A percentile compares a stretch with the other conserved stretches of the same genome.
Conservation (phyloP, 2,329 filamentous ascomycete species). For the Bipolaris sorokiniana region DNA sequence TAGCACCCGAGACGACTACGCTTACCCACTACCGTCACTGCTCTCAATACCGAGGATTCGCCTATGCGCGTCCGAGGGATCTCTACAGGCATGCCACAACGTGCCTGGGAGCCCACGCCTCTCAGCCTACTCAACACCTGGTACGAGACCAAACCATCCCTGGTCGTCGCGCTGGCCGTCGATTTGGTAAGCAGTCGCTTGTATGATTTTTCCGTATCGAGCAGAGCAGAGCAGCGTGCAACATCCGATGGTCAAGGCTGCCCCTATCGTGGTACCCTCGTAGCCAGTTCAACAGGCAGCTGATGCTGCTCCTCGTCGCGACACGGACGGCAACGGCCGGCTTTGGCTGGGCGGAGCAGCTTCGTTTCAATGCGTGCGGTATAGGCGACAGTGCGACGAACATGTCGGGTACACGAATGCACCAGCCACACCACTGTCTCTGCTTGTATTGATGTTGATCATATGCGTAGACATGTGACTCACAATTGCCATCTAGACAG, state of each 20-base stretch:
- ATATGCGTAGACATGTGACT: slow-evolving; percentile 28
- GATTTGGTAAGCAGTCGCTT: slow-evolving; percentile 3
- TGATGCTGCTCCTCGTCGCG: background rate
- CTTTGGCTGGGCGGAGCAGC: slow-evolving; percentile 10
- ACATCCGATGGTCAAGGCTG: slow-evolving; percentile 4
- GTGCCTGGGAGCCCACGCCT: slow-evolving; percentile 10
- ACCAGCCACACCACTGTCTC: slow-evolving; percentile 28
- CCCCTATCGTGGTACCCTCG: slow-evolving; percentile 2
- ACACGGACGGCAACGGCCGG: slow-evolving; percentile 1
- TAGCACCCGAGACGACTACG: slow-evolving; percentile 29
- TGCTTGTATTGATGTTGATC: slow-evolving; percentile 13
- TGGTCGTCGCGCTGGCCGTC: slow-evolving; percentile 2
- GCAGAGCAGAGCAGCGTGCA: slow-evolving; percentile 1
- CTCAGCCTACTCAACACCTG: background rate
- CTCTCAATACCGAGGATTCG: slow-evolving; percentile 32
- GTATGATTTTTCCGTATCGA: no score
- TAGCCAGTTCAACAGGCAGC: background rate
- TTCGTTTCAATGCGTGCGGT: slow-evolving; percentile 8
- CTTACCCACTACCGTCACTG: slow-evolving; percentile 7
- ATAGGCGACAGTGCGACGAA: slow-evolving; percentile 8
- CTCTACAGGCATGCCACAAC: slow-evolving; percentile 17
- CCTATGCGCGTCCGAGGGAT: slow-evolving; percentile 13
- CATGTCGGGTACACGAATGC: slow-evolving; percentile 6
- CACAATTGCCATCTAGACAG: slow-evolving; percentile 8
- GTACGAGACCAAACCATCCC: slow-evolving; percentile 2